Conservation (phyloP, 2,329 filamentous ascomycete species). For the Aspergillus melleus region DNA sequence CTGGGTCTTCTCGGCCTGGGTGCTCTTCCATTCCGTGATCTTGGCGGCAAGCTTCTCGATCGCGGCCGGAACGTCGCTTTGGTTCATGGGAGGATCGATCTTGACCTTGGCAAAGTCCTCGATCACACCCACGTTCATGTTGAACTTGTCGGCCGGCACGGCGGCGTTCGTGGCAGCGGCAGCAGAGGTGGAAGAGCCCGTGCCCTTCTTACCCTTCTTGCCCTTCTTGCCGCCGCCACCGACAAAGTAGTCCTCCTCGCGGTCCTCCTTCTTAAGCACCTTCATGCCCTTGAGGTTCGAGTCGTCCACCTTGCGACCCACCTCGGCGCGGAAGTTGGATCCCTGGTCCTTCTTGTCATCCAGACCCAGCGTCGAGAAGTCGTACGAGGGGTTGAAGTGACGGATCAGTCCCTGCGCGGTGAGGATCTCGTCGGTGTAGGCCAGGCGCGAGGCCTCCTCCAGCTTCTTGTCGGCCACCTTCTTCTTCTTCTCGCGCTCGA, state of each 20-base stretch:
- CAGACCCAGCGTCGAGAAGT: slow-evolving; percentile 62
- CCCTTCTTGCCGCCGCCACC: slow-evolving; percentile 76
- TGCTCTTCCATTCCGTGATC: slow-evolving; percentile 84
- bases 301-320: slow-evolving; percentile 80
- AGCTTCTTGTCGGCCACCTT: slow-evolving; percentile 57
- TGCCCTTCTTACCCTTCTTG: slow-evolving; percentile 80
- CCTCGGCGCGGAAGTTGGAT: slow-evolving; percentile 74
- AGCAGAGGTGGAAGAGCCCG: background rate
- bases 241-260: slow-evolving; percentile 80
- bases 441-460: slow-evolving; percentile 63
- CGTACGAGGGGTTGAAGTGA: slow-evolving; percentile 83
- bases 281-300: slow-evolving; percentile 81
- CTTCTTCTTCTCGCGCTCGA: slow-evolving; percentile 50
- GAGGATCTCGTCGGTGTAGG: slow-evolving; percentile 90
- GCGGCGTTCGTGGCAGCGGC: slow-evolving; percentile 48
- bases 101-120: slow-evolving; percentile 84
- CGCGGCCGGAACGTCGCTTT: slow-evolving; percentile 74
- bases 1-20: slow-evolving; percentile 86
- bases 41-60: slow-evolving; percentile 92
- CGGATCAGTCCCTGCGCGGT: slow-evolving; percentile 82
- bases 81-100: slow-evolving; percentile 83
- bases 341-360: slow-evolving; percentile 48
- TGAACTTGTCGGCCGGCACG: slow-evolving; percentile 66
- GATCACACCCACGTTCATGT: slow-evolving; percentile 84
- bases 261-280: slow-evolving; percentile 81